Percentiles rank a stretch among this genome's conserved stretches.
phyloP scores from a whole-genome alignment of 2,329 filamentous ascomycete genomes.

The Huntiella abstrusa region DNA sequence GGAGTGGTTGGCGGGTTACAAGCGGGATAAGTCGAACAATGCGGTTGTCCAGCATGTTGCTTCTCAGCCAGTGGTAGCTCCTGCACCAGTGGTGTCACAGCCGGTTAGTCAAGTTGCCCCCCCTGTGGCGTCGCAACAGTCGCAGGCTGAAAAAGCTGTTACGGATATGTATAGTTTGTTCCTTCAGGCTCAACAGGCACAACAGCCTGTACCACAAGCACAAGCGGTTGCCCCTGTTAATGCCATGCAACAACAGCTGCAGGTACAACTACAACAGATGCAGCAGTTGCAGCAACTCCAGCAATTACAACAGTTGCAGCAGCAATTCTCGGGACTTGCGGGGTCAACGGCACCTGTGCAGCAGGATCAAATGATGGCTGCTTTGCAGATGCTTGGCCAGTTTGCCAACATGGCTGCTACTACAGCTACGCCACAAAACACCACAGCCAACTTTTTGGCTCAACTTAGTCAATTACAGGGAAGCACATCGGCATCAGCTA shows the following conservation, averaged over 20 bases:
- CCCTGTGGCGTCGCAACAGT: slow-evolving; percentile 14
- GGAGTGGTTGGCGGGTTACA: slow-evolving; percentile 34
- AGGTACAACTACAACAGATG: slow-evolving; percentile 12
- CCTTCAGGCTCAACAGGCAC: slow-evolving; percentile 8
- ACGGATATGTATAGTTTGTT: slow-evolving; percentile 10
- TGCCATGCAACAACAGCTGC: background rate
- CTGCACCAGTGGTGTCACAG: too few species aligned
- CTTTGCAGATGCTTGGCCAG: slow-evolving; percentile 6
- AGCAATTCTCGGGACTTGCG: background rate
- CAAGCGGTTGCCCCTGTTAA: slow-evolving; percentile 11
- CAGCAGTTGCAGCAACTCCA: slow-evolving; percentile 13
- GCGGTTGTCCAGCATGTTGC: slow-evolving; percentile 15
- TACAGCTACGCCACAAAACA: background rate
- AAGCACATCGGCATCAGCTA: background rate
- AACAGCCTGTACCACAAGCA: slow-evolving; percentile 12
- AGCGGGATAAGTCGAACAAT: slow-evolving; percentile 19
- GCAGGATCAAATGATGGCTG: slow-evolving; percentile 10
- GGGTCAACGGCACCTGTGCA: background rate
- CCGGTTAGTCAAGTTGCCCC: too few species aligned
- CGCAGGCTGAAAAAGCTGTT: slow-evolving; percentile 19
- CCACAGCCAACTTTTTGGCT: background rate
- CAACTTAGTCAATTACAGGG: slow-evolving; percentile 12
- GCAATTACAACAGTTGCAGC: slow-evolving; percentile 13
- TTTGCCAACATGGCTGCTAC: background rate
- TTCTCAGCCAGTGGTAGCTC: background rate